Evolutionary conservation across 257 asterid genomes (phyloP).

Genomic region (Fraxinus excelsior): DNA sequence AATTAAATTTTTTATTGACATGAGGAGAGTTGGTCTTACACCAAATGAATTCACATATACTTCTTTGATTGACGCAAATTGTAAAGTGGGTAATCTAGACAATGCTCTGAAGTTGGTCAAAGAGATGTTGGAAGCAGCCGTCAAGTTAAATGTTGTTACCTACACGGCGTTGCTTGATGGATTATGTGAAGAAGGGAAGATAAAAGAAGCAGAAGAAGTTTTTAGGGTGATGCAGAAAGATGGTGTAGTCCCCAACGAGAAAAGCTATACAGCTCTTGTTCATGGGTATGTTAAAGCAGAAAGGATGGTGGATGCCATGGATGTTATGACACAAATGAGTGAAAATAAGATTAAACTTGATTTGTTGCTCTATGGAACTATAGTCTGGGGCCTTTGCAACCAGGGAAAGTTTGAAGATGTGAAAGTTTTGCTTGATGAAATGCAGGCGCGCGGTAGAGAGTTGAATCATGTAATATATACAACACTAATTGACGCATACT

Average conservation of each 20-base stretch:
- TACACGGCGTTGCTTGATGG: constrained; percentile 76
- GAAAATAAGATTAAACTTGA: constrained; percentile 56
- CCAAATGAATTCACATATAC: constrained; percentile 86
- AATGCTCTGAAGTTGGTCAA: constrained; percentile 73
- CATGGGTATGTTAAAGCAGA: constrained; percentile 76
- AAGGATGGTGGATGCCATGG: constrained; percentile 66
- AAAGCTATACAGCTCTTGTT: constrained; percentile 68
- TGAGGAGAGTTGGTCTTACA: constrained; percentile 80
- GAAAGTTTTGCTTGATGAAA: constrained; percentile 55
- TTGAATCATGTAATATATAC: constrained; percentile 66
- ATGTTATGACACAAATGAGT: constrained; percentile 59
- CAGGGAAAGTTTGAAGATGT: constrained; percentile 67
- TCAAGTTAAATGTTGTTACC: constrained; percentile 66
- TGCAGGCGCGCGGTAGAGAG: constrained; percentile 60
- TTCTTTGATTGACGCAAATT: constrained; percentile 78
- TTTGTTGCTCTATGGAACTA: constrained; percentile 64
- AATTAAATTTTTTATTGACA: constrained; percentile 76
- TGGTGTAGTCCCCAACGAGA: constrained; percentile 63
- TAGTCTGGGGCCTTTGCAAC: constrained; percentile 82
- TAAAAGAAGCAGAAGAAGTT: constrained; percentile 80
- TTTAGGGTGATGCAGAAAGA: constrained; percentile 56
- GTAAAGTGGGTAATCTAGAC: constrained; percentile 58
- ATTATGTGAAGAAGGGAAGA: constrained; percentile 68
- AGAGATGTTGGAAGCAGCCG: constrained; percentile 75
- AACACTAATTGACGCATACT: constrained; percentile 66